phyloP scores from a whole-genome alignment of 139 green algal genomes.

The Edaphochlamys debaryana region DNA sequence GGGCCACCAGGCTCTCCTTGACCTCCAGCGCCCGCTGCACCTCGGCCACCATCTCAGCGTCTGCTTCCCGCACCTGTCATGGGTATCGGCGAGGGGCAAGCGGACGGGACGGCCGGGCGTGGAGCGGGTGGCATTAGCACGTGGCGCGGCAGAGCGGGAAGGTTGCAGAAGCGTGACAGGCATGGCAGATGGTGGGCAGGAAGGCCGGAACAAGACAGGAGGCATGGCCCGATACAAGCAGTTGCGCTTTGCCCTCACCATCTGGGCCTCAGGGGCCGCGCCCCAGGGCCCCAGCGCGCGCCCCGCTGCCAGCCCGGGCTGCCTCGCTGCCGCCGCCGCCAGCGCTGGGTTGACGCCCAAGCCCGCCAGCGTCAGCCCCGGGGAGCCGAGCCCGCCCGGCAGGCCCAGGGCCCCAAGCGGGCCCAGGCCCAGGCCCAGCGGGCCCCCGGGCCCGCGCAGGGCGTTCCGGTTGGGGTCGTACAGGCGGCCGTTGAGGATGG shows the following conservation, averaged over 20 bases:
- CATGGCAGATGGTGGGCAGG: too few relatives aligned
- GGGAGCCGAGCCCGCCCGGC: neutral
- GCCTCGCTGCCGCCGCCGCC: neutral
- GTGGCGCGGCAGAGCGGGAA: neutral
- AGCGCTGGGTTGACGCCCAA: too few relatives aligned
- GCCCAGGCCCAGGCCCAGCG: neutral
- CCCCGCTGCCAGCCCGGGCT: neutral
- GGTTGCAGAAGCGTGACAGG: too few relatives aligned
- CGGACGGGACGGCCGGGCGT: neutral
- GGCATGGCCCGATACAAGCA: too few relatives aligned
- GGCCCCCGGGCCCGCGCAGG: neutral
- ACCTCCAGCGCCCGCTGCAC: slow-evolving; percentile 61
- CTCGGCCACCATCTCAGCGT: slow-evolving; percentile 9
- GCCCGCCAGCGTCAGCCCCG: too few relatives aligned
- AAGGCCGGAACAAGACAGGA: too few relatives aligned
- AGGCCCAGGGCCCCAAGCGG: neutral
- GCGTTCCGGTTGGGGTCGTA: too few relatives aligned
- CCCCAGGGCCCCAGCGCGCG: neutral
- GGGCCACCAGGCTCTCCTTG: slow-evolving; percentile 74
- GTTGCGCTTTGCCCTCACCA: too few relatives aligned
- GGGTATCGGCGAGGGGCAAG: too few relatives aligned
- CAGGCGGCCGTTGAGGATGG: slow-evolving; percentile 37
- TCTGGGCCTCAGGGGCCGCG: neutral
- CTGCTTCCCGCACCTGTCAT: slow-evolving; percentile 22
- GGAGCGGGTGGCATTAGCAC: neutral